Percentiles rank a stretch among this genome's conserved stretches.
Conservation (phyloP, 805 yeast species). For the Jamesozyma piceae region DNA sequence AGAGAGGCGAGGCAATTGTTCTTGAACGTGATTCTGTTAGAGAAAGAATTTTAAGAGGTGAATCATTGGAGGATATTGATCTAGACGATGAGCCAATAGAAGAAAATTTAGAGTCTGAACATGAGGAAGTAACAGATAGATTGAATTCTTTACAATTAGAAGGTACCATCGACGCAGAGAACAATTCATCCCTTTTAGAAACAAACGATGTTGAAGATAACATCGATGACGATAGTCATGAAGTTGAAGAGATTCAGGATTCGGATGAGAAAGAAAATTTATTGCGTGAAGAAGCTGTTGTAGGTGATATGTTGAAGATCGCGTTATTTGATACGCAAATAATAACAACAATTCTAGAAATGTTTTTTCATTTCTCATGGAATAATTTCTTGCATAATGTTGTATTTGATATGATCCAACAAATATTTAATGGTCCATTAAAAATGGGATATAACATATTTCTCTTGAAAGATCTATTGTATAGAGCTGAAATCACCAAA, state of each 20-base stretch:
- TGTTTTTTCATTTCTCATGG: constrained; percentile 72
- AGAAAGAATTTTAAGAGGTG: constrained; percentile 20
- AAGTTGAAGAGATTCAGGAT: constrained; percentile 11
- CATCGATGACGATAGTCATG: background rate
- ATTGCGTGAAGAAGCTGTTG: constrained; percentile 48
- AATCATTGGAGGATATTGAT: background rate
- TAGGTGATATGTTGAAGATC: constrained; percentile 67
- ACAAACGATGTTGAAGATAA: constrained; percentile 4
- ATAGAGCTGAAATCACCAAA: constrained; percentile 48
- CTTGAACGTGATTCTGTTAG: constrained; percentile 63
- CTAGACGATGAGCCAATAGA: background rate
- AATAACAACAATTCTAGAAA: constrained; percentile 48
- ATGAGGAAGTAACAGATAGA: constrained; percentile 5
- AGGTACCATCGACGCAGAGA: background rate
- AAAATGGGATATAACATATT: constrained; percentile 68
- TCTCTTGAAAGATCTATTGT: constrained; percentile 52
- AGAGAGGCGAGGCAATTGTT: constrained; percentile 57
- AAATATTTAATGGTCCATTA: constrained; percentile 62
- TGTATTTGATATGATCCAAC: constrained; percentile 76
- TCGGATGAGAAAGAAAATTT: constrained; percentile 29
- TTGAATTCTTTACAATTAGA: constrained; percentile 2
- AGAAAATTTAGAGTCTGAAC: background rate
- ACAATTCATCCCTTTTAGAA: background rate
- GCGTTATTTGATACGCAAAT: constrained; percentile 56
- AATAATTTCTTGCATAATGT: constrained; percentile 79